These are phyloP conservation scores for Biscogniauxia mediterranea DNA, from an alignment of 2,329 filamentous ascomycete genomes.

Conservation along the genomic window DNA sequence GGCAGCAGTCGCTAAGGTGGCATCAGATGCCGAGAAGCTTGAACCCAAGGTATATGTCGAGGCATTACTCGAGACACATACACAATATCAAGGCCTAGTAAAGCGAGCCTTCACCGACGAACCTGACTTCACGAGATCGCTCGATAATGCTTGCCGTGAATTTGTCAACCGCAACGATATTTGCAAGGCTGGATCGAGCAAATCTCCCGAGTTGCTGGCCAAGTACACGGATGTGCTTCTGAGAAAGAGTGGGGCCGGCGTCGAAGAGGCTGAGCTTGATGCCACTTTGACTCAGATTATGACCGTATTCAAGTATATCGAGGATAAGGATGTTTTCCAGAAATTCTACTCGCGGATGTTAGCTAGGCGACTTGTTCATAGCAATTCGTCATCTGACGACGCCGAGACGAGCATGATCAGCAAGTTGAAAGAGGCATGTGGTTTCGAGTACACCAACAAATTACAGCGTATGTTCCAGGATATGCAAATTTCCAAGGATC, in stretches of 20 bases:
- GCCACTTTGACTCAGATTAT: constrained; percentile 88
- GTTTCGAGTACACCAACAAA: constrained; percentile 99
- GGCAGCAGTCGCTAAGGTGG: constrained; percentile 85
- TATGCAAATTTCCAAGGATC: constrained; percentile 97
- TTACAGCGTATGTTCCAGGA: constrained; percentile 99
- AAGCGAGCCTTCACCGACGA: constrained; percentile 92
- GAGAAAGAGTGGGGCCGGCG: constrained; percentile 88
- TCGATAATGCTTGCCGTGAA: constrained; percentile 96
- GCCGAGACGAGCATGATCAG: constrained; percentile 99
- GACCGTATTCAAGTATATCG: constrained; percentile 99
- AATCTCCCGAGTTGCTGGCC: constrained; percentile 89
- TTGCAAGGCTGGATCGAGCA: constrained; percentile 89
- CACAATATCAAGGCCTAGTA: constrained; percentile 87
- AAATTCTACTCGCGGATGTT: constrained; percentile 99
- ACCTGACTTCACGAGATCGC: constrained; percentile 90
- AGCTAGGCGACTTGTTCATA: constrained; percentile 90
- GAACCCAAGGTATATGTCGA: constrained; percentile 98
- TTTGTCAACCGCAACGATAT: constrained; percentile 98
- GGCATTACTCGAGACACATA: constrained; percentile 89
- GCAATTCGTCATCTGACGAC: constrained; percentile 93
- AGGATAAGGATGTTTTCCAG: constrained; percentile 99
- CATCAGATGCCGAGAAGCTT: constrained; percentile 81
- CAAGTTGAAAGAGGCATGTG: constrained; percentile 97
- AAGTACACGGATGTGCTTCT: constrained; percentile 93
- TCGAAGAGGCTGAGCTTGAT: constrained; percentile 92